These are phyloP conservation scores for Tripterygium wilfordii DNA, from an alignment of 177 flowering plant species.

Conservation along the genomic window DNA sequence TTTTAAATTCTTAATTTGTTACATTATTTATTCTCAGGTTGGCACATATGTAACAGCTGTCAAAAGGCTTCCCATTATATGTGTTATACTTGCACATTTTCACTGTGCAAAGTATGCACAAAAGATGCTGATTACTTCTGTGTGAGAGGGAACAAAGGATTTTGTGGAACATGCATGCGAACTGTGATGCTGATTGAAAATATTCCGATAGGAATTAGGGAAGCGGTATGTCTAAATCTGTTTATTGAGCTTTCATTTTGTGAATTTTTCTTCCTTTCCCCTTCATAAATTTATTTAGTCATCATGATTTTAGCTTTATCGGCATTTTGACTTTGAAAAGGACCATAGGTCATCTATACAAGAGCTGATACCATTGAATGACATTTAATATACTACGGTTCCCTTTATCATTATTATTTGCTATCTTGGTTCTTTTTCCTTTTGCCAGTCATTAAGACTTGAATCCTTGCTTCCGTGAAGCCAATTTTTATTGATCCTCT, in stretches of 20 bases:
- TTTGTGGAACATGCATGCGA: slow-evolving; percentile 77
- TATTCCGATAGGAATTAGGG: slow-evolving; percentile 32
- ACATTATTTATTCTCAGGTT: slow-evolving; percentile 47
- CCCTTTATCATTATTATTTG: too few species aligned
- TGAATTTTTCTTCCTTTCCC: background rate
- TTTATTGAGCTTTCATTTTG: background rate
- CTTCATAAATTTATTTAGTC: background rate
- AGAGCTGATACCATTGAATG: too few species aligned
- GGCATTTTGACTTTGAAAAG: background rate
- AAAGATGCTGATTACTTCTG: slow-evolving; percentile 60
- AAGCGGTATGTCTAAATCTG: slow-evolving; percentile 33
- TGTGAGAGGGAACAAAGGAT: slow-evolving; percentile 80
- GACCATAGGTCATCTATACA: background rate
- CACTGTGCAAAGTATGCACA: slow-evolving; percentile 81
- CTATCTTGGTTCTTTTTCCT: too few species aligned
- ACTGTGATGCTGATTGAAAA: slow-evolving; percentile 73
- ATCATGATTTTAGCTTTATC: background rate
- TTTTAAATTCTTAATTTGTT: slow-evolving; percentile 2
- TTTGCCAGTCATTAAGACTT: too few species aligned
- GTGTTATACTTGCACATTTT: slow-evolving; percentile 92
- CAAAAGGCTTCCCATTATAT: slow-evolving; percentile 71
- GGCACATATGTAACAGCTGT: slow-evolving; percentile 91
- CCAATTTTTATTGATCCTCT: too few species aligned
- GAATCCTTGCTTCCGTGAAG: too few species aligned
- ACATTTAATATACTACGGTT: too few species aligned